These are phyloP conservation scores for Larix sibirica DNA, from an alignment of 83 land plant species.

Conservation along the genomic window DNA sequence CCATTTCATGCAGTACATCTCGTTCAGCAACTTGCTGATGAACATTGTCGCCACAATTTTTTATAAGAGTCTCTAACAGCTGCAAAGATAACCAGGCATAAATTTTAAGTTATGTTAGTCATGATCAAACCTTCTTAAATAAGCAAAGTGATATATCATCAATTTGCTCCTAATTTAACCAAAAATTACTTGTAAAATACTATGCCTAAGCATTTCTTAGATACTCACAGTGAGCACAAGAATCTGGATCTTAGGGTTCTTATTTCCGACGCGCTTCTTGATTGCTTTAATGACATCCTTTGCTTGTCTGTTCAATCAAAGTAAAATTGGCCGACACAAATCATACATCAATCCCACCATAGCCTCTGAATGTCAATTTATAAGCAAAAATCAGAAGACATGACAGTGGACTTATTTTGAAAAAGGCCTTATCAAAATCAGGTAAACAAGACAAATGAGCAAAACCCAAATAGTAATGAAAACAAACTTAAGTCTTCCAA, in stretches of 20 bases:
- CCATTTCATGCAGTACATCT: slow-evolving; percentile 79
- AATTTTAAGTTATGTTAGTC: neutral
- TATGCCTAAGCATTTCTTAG: neutral
- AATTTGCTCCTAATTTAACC: neutral
- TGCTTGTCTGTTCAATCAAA: slow-evolving; percentile 59
- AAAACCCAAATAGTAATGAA: no score
- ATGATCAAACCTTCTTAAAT: neutral
- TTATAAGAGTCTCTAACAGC: slow-evolving; percentile 75
- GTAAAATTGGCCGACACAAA: neutral
- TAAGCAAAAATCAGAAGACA: neutral
- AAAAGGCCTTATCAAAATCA: neutral
- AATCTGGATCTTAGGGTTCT: slow-evolving; percentile 70
- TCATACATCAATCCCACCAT: slow-evolving; percentile 7
- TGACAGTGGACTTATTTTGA: neutral
- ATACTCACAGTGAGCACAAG: slow-evolving; percentile 65
- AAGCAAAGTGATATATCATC: neutral
- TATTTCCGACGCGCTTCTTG: slow-evolving; percentile 70
- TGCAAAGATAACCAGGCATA: slow-evolving; percentile 22
- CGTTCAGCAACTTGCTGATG: slow-evolving; percentile 73
- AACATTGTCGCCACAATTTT: slow-evolving; percentile 75
- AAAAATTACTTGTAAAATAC: neutral
- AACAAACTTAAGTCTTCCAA: no score
- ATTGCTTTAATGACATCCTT: slow-evolving; percentile 78
- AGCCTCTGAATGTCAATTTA: neutral
- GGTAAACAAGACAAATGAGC: no score